Base-by-base conservation (phyloP, 208 protist genomes). In the Lotmaria passim region DNA sequence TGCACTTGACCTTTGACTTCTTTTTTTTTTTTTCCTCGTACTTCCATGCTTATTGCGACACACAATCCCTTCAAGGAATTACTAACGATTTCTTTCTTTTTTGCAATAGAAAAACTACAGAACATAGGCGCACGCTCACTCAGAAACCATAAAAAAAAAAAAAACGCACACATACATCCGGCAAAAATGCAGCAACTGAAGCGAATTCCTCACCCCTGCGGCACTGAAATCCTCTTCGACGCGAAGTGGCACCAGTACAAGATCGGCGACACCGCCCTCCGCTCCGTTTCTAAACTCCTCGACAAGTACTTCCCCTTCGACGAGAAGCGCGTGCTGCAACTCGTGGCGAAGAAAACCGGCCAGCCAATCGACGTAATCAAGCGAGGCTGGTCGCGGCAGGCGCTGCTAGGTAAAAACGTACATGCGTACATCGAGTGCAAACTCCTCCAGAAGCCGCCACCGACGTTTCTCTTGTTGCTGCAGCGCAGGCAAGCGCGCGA, bases 221-320 rank as follows among this genome's bases (percentile, higher is more conserved):
- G 91, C 0, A n/a, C 71, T 3, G 48, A 74, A 11, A 84, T 96
- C 48, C 43, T 85, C n/a, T 94, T 94, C 58, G 86, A 93, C 36
- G 55, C 61, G 57, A 89, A 89, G 39, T 93, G 88, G 87, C 91
- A 96, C 50, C 86, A 93, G 64, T 96, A 96, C 83, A 87, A 81
- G 47, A 33, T 94, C 28, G 75, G 79, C 44, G 61, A 75, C 64
- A 85, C 76, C 6, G 64, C 78, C 34, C 83, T 96, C 31, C 79
- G 81, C 46, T 90, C 86, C 36, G 91, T 96, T 15, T 93, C 85
- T n/a, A 91, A 91, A 52, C 61, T 96, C 53, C 83, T 96, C 8
- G 91, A 94, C 73, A 74, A 78, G 34, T 84, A 91, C 69, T 96
- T 96, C 58, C 91, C 91, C 30, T 96, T 96, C 69, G 88, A 96